Base-by-base conservation (phyloP, 208 protist genomes). In the Trypanosoma avium region DNA sequence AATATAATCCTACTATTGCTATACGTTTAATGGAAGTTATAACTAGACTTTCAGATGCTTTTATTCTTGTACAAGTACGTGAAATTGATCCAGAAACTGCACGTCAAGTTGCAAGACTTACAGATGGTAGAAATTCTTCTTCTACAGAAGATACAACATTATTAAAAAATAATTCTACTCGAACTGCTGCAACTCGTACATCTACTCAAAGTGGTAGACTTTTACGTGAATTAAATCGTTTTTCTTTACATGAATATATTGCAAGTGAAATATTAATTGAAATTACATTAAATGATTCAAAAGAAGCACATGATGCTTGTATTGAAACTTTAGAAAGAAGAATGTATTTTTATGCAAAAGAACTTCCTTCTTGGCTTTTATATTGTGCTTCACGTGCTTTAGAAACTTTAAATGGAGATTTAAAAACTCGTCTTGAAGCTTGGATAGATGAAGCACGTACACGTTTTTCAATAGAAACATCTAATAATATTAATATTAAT, bases 341-440 rank as follows among this genome's bases (percentile, higher is more conserved):
- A 50, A 88, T 95, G 86, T 90, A 93, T 69, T 90, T 93, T 54
- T 95, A 95, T 79, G 75, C 71, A 53, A 87, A 85, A 21, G 86
- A 89, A 9, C 49, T 81, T n/a, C 82, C 86, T 57, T 75, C 80
- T 3, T 92, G 81, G 60, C 60, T 93, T 33, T 53, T 78, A 32
- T 84, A 81, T 48, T 83, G 77, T 45, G 70, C 61, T 8, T 5
- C 35, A 4, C 60, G 63, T 27, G 81, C 81, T 1, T 32, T 78
- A 15, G 40, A 29, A 2, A 57, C 55, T 12, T 29, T 75, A 1
- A 55, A 27, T 33, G 42, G 49, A 10, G 27, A 10, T 19, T 12
- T 70, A 13, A 19, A 50, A 22, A 36, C 56, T 2, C 77, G 81
- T 22, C 59, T 89, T 2, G 32, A 73, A 49, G 46, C 54, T 21